A percentile compares a stretch with the other conserved stretches of the same genome.
Conservation (phyloP, 352 stramenopile genomes). For the Pythium sp. region DNA sequence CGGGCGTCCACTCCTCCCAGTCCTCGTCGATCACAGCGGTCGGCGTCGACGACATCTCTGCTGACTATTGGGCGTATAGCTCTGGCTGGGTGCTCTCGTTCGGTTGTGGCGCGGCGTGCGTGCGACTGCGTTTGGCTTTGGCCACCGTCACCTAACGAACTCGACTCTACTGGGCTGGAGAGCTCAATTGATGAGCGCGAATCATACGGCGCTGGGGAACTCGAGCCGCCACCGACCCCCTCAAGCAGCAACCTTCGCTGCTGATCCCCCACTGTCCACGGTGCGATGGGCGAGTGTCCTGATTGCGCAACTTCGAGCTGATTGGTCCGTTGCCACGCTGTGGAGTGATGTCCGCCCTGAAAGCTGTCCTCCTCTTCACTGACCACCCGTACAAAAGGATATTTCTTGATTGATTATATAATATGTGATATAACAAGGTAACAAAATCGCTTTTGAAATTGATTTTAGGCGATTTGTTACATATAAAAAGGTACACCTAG, state of each 20-base stretch:
- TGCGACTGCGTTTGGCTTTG: not conserved
- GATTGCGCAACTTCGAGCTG: not conserved
- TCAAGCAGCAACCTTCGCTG: constrained; percentile 7
- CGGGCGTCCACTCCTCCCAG: constrained; percentile 93
- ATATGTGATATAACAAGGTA: too few species aligned
- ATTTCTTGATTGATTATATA: not conserved
- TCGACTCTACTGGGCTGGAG: not conserved
- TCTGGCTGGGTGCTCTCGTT: not conserved
- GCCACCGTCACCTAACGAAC: not conserved
- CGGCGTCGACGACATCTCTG: constrained; percentile 1
- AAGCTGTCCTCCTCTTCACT: not conserved
- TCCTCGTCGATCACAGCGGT: constrained; percentile 65
- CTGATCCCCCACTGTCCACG: not conserved
- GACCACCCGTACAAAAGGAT: not conserved
- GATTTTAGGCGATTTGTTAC: too few species aligned
- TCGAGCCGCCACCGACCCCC: not conserved
- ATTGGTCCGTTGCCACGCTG: constrained; percentile 1
- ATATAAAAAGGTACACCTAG: not conserved
- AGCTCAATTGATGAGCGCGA: constrained; percentile 6
- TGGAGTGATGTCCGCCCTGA: not conserved
- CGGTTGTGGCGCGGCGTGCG: not conserved
- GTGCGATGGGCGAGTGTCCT: not conserved
- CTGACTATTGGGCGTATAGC: not conserved
- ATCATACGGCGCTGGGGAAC: constrained; percentile 2
- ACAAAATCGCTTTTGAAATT: too few species aligned